Percentiles rank a stretch among this genome's conserved stretches.
Evolutionary conservation across 2,329 filamentous ascomycete species (phyloP).

Genomic region (Penicillium concentricum): DNA sequence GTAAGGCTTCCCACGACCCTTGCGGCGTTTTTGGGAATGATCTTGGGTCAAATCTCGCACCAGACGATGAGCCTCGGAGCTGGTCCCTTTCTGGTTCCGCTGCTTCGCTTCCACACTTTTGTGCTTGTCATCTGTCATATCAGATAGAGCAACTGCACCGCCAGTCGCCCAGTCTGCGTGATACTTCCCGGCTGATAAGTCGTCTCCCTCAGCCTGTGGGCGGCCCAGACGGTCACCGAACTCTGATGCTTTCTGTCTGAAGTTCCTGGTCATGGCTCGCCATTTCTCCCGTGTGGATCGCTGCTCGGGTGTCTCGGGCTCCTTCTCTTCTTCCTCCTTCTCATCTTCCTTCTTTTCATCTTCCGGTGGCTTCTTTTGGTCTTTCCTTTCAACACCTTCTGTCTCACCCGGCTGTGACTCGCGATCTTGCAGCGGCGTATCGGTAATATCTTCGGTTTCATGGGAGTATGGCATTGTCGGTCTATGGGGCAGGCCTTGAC

Average conservation of each 20-base stretch:
- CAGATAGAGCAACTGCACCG: slow-evolving; percentile 23
- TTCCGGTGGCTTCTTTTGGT: background rate
- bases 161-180: slow-evolving; percentile 30
- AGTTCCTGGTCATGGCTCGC: background rate
- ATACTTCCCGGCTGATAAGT: slow-evolving; percentile 24
- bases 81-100: slow-evolving; percentile 24
- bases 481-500: slow-evolving; percentile 14
- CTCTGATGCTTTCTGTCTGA: slow-evolving; percentile 14
- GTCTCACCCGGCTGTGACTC: background rate
- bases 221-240: slow-evolving; percentile 26
- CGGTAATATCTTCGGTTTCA: slow-evolving; percentile 30
- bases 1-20: slow-evolving; percentile 14
- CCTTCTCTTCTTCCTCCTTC: background rate
- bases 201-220: slow-evolving; percentile 23
- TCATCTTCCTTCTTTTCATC: background rate
- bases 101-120: slow-evolving; percentile 30
- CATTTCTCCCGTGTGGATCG: slow-evolving; percentile 1
- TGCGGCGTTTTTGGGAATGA: slow-evolving; percentile 21
- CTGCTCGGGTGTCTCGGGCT: background rate
- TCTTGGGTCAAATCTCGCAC: slow-evolving; percentile 34
- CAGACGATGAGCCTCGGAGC: slow-evolving; percentile 32
- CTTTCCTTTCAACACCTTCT: slow-evolving; percentile 1
- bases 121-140: slow-evolving; percentile 32
- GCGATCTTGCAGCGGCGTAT: slow-evolving; percentile 14
- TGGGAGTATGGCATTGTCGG: slow-evolving; percentile 23